Percentiles rank a stretch among this genome's conserved stretches.
These are phyloP conservation scores for Talaromyces sp. DNA, from an alignment of 2,329 filamentous ascomycete species.

Conservation along the genomic window DNA sequence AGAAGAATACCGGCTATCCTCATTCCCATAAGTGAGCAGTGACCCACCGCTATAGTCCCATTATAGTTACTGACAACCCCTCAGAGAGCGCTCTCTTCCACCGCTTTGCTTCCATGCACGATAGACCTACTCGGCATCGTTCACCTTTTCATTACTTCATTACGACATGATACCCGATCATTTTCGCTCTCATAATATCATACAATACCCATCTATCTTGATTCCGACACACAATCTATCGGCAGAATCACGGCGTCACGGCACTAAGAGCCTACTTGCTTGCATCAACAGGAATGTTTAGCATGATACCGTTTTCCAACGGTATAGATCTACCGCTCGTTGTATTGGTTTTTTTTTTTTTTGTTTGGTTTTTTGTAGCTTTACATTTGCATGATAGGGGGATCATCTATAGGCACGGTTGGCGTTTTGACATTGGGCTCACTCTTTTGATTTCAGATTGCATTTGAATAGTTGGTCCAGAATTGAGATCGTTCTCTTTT, in stretches of 20 bases:
- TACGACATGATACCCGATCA: slow-evolving; percentile 4
- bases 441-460: background rate
- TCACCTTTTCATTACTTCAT: background rate
- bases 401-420: background rate
- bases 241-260: slow-evolving; percentile 4
- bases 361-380: background rate
- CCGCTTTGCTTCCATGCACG: slow-evolving; percentile 44
- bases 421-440: background rate
- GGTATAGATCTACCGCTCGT: background rate
- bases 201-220: slow-evolving; percentile 1
- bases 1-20: slow-evolving; percentile 37
- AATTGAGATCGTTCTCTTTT: background rate
- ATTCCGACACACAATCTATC: background rate
- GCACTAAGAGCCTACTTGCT: background rate
- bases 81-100: slow-evolving; percentile 31
- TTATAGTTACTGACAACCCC: background rate
- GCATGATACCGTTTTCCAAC: background rate
- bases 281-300: background rate
- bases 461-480: background rate
- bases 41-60: background rate
- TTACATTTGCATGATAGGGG: background rate
- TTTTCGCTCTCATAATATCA: background rate
- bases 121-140: slow-evolving; percentile 20
- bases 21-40: slow-evolving; percentile 37
- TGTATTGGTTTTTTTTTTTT: background rate